A percentile compares a stretch with the other conserved stretches of the same genome.
phyloP scores from a whole-genome alignment of 805 yeast species.

The Hanseniaspora occidentalis region DNA sequence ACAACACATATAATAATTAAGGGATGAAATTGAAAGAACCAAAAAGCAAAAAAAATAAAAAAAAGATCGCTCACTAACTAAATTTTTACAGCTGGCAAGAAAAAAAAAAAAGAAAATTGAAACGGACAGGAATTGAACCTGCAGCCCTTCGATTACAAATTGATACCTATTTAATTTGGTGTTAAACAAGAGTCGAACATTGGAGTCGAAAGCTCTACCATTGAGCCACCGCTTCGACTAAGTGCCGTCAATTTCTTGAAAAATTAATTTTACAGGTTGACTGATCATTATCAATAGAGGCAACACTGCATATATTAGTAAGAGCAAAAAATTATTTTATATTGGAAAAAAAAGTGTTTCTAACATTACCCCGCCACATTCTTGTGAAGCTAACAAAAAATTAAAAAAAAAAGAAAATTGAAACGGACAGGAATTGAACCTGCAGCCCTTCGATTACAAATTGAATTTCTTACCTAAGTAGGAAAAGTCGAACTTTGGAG shows the following conservation, averaged over 20 bases:
- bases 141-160: constrained; percentile 45
- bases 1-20: too few relatives aligned
- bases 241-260: not conserved
- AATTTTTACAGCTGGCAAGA: too few relatives aligned
- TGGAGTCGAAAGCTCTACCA: constrained; percentile 52
- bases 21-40: too few relatives aligned
- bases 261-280: not conserved
- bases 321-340: not conserved
- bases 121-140: constrained; percentile 62
- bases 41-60: too few relatives aligned
- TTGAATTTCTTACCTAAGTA: constrained; percentile 3
- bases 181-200: constrained; percentile 14
- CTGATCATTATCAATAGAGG: too few relatives aligned
- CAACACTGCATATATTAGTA: not conserved
- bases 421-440: constrained; percentile 61
- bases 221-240: constrained; percentile 43
- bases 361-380: too few relatives aligned
- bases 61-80: too few relatives aligned
- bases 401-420: constrained; percentile 26
- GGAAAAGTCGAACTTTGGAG: constrained; percentile 28
- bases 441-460: constrained; percentile 48
- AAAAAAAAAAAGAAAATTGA: constrained; percentile 26
- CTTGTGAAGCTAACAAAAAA: too few relatives aligned
- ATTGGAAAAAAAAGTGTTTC: not conserved
- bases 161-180: not conserved